phyloP scores from a whole-genome alignment of 768 basidiomycete species.

The Sutorius australiensis region DNA sequence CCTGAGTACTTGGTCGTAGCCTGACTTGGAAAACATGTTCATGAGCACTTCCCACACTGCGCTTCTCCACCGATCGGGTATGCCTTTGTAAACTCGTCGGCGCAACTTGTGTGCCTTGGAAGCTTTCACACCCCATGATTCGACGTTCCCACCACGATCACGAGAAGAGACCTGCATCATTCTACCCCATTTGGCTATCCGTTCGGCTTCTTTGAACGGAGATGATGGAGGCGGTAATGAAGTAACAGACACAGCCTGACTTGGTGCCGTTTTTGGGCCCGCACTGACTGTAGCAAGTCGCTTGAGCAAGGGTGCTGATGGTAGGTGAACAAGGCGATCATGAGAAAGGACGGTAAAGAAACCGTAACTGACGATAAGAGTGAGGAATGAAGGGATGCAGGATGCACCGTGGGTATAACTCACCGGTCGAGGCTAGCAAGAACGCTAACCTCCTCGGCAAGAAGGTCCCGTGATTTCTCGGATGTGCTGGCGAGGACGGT shows the following conservation, averaged over 20 bases:
- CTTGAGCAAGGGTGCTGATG: slow-evolving; percentile 58
- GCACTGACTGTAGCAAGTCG: slow-evolving; percentile 46
- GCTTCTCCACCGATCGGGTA: slow-evolving; percentile 92
- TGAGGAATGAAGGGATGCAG: slow-evolving; percentile 10
- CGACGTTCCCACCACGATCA: slow-evolving; percentile 74
- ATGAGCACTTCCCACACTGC: slow-evolving; percentile 90
- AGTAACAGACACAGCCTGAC: slow-evolving; percentile 43
- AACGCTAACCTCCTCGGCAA: slow-evolving; percentile 67
- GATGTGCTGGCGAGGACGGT: slow-evolving; percentile 51
- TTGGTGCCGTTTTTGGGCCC: slow-evolving; percentile 43
- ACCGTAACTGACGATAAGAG: slow-evolving; percentile 64
- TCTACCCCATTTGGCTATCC: slow-evolving; percentile 92
- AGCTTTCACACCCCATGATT: slow-evolving; percentile 64
- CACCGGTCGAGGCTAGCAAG: slow-evolving; percentile 85
- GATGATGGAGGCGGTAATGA: slow-evolving; percentile 46
- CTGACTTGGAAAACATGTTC: slow-evolving; percentile 46
- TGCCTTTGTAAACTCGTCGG: slow-evolving; percentile 85
- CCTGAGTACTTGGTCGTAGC: slow-evolving; percentile 41
- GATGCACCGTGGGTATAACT: slow-evolving; percentile 25
- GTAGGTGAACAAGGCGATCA: slow-evolving; percentile 77
- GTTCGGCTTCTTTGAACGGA: slow-evolving; percentile 57
- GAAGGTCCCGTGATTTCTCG: slow-evolving; percentile 65
- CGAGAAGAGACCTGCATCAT: slow-evolving; percentile 74
- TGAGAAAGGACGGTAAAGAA: slow-evolving; percentile 81
- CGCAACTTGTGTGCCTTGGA: slow-evolving; percentile 68